Conservation (phyloP, 2,329 filamentous ascomycete species). For the Geosmithia morbida region DNA sequence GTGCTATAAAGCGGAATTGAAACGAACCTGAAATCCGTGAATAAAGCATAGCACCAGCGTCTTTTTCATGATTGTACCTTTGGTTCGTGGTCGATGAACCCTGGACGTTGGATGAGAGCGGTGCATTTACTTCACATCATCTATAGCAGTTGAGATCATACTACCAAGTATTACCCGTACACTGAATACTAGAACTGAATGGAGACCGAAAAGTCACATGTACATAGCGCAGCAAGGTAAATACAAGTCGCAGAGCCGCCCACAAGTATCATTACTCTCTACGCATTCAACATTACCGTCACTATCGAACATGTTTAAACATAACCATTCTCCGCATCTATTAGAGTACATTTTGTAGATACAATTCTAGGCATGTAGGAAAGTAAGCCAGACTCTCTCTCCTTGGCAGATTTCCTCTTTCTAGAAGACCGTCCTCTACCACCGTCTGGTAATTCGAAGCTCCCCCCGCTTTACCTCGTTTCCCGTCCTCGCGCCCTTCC, state of each 20-base stretch:
- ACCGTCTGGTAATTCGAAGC: conserved; percentile 7
- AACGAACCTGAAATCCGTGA: conserved; percentile 66
- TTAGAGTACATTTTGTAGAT: conserved; percentile 21
- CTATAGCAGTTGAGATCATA: background rate
- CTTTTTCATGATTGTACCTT: conserved; percentile 37
- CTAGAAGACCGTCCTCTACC: background rate
- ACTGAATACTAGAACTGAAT: too few species aligned
- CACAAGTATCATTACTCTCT: background rate
- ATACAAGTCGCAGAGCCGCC: too few species aligned
- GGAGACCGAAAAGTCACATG: too few species aligned
- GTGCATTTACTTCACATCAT: background rate
- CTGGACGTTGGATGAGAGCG: background rate
- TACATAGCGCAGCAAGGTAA: too few species aligned
- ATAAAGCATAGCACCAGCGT: conserved; percentile 73
- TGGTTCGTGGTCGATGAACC: background rate
- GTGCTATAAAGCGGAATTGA: background rate
- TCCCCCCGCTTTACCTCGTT: background rate
- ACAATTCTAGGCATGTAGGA: background rate
- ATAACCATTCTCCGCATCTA: conserved; percentile 12
- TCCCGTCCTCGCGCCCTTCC: background rate
- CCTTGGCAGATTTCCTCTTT: background rate
- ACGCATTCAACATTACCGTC: background rate
- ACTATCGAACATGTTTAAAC: background rate
- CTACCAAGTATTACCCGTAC: too few species aligned
- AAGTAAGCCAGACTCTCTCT: background rate